Evolutionary conservation across 2,329 filamentous ascomycete genomes (phyloP), one percentile per base, ranked within the genome.

Genomic region (Penicillium verrucosum): DNA sequence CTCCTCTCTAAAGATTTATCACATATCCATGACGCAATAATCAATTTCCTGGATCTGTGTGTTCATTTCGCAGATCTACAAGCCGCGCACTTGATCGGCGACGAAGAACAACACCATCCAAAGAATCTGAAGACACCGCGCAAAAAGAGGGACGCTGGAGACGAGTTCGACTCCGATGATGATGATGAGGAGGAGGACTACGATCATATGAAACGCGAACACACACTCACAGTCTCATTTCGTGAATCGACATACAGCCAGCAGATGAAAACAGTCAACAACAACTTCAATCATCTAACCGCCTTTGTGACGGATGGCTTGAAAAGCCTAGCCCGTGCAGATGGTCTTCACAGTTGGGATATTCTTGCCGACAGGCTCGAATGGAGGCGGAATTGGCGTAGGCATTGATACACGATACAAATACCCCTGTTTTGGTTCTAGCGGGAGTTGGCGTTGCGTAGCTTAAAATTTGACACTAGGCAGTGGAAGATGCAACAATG

Each of bases 341-440:
- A 89, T 46, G 85, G 85, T 29, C 85, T 90, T 74, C 81, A 67
- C 68, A 82, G 87, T 69, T 93, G 92, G 89, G 90, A 94, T 73
- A 85, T 89, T 58, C 71, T 96, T 58, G 90, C 89, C 0, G 90
- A 96, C 72, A 89, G 88, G 78, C 73, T 96, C 43, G 88, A 92
- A 49, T 77, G 74, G 74, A 70, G 72, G 50, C 45, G 42, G 67
- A 67, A 27, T 27, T 51, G 40, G 40, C 49, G 40, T 18, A 51
- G 40, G 16, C 38, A 21, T 10, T 51, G 38, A 51, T 51, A 41
- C 47, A 50, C 27, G 36, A 50, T 38, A 51, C 11, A 44, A 32
- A 51, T 51, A 51, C 49, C 49, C 49, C 23, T 42, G 37, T 51
- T 51, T 51, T 45, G 1, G 21, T 36, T 51, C 16, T 2, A 44